Evolutionary conservation across 257 asterid species (phyloP), one percentile per base, ranked within the genome.

Genomic region (Lycium ferocissimum): DNA sequence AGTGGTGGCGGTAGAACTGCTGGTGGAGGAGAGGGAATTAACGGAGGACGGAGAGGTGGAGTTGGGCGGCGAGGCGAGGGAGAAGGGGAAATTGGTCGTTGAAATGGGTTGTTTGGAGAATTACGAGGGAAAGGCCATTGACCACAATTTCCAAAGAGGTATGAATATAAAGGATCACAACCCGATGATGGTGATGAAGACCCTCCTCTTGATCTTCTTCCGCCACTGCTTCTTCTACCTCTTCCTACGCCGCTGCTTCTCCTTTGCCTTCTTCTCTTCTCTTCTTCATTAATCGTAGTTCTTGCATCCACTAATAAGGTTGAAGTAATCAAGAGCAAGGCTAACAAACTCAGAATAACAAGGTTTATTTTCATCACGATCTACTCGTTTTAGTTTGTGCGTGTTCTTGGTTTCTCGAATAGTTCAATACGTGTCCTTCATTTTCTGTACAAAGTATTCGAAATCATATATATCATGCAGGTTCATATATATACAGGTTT

Each of bases 41-140:
- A 8, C 2, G 89, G 89, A n/a, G 86, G 89, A 15, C 26, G 61
- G 1, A 20, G 9, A 0, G 89, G 84, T n/a, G 90, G 90, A 15
- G 80, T 37, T 22, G 22, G 53, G 13, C 33, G 85, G 59, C 79
- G 84, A 38, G 88, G 90, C 47, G 75, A 62, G 1, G 86, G 89
- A 7, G 86, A 45, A 4, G 91, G 85, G 35, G 76, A 57, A 2
- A 83, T 20, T 3, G 84, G 84, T 63, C 38, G 87, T 35, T 2
- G 63, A 85, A 89, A 87, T 4, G 91, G 91, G n/a, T 89, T 89
- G 56, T 87, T 80, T 1, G 72, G 61, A 47, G 89, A 80, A 26
- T 58, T 45, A 63, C 81, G 72, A 51, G 86, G 26, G n/a, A 87
- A 89, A n/a, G 91, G 91, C 91, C 91, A 89, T 26, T 86, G 89